Percentiles rank a stretch among this genome's conserved stretches.
Evolutionary conservation across 2,329 filamentous ascomycete genomes (phyloP).

Genomic region (Torrubiella hemipterigena): DNA sequence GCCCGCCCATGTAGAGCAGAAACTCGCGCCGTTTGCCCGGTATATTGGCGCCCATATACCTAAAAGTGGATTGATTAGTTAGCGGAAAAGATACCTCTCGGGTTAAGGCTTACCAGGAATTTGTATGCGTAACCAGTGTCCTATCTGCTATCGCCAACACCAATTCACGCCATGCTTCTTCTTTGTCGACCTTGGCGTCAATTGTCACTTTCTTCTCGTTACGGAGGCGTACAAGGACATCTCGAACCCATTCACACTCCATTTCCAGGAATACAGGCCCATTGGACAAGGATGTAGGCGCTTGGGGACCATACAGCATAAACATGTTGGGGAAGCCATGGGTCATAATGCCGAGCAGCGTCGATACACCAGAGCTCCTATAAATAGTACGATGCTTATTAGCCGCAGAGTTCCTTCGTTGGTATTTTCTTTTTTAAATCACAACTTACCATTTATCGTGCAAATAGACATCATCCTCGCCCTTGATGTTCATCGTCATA

Average conservation of each 20-base stretch:
- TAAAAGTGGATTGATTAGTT: too few relatives aligned
- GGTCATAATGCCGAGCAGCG: conserved; percentile 13
- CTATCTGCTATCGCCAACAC: not conserved
- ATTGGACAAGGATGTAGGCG: conserved; percentile 7
- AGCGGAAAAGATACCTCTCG: not conserved
- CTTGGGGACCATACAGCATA: conserved; percentile 9
- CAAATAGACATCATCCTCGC: not conserved
- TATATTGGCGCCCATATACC: conserved; percentile 5
- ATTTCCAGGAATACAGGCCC: conserved; percentile 8
- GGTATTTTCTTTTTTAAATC: too few relatives aligned
- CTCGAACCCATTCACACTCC: conserved; percentile 4
- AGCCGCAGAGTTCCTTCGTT: too few relatives aligned
- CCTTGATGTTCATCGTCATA: conserved; percentile 11
- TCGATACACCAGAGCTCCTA: conserved; percentile 16
- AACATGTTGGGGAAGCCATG: conserved; percentile 10
- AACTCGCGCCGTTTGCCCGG: conserved; percentile 2
- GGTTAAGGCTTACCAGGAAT: not conserved
- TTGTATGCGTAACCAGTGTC: not conserved
- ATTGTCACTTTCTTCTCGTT: not conserved
- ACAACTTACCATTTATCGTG: conserved; percentile 3
- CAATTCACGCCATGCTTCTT: not conserved
- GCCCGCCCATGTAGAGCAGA: not conserved
- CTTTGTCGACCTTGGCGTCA: conserved; percentile 1
- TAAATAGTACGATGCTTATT: too few relatives aligned
- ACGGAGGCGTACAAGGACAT: not conserved